Evolutionary conservation across 163 green algal species (phyloP), one percentile per base, ranked within the genome.

Genomic region (Scenedesmus sp.): DNA sequence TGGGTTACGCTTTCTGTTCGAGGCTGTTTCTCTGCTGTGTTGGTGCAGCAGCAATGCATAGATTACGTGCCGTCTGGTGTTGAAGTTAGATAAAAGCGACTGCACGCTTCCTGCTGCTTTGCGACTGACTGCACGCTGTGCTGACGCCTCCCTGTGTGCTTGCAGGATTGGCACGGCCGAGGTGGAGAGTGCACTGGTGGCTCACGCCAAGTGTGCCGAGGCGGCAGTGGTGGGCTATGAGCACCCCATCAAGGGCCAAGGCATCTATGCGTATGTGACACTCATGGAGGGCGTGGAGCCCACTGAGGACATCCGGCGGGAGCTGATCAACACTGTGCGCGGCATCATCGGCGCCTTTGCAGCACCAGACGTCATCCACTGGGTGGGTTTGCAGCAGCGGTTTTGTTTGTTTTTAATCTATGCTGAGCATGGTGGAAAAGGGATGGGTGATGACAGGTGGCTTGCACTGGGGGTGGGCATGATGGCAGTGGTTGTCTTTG

Each of bases 291-390:
- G 54, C 1, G 89, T 93, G 13, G 46, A 86, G 66, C 87, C 84
- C 2, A 70, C 90, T 4, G 82, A 92, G 62, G 87, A 81, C 34
- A 73, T 86, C 26, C 76, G 92, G 20, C 54, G 20, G 66, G 86
- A 92, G 74, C 89, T 92, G 46, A 89, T 92, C 2, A 70, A 92
- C 26, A 26, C 88, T 10, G 87, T 91, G 9, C 83, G 90, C 60
- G 77, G 74, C 76, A 88, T 84, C 76, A 93, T 93, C 60, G 90
- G 90, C 64, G 90, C 90, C 18, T 93, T 99, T 94, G 98, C 98
- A 85, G 96, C 97, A 34, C 98, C 98, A 18, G 98, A 99, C 90
- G 94, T 97, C 73, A 99, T 99, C 90, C 98, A 99, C 93, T 99
- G 96, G 96, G 97, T 93, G 74, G 70, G 90, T 90, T 84, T 90